These are phyloP conservation scores for Pleurostoma richardsiae DNA, from an alignment of 2,329 filamentous ascomycete species.

Conservation along the genomic window DNA sequence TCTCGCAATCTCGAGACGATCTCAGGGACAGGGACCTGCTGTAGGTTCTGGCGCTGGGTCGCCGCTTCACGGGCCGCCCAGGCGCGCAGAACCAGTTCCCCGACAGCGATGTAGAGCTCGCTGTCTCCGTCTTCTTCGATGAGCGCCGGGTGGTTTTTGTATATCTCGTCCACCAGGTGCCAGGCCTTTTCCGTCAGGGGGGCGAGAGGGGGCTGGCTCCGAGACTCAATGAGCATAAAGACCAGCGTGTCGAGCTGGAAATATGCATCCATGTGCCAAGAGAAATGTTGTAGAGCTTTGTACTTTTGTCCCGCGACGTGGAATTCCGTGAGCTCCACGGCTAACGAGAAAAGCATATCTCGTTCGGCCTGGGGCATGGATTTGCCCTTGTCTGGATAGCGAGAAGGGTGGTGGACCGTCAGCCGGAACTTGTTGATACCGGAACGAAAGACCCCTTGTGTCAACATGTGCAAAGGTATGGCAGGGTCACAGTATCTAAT, in stretches of 20 bases:
- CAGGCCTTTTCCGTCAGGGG: slow-evolving; percentile 11
- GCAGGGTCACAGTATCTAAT: slow-evolving; percentile 22
- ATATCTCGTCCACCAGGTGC: slow-evolving; percentile 11
- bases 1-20: slow-evolving; percentile 7
- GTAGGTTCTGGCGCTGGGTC: slow-evolving; percentile 3
- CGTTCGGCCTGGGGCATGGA: slow-evolving; percentile 13
- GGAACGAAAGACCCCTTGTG: slow-evolving; percentile 8
- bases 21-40: slow-evolving; percentile 1
- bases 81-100: slow-evolving; percentile 12
- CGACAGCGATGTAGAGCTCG: slow-evolving; percentile 11
- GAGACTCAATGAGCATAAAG: slow-evolving; percentile 10
- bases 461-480: slow-evolving; percentile 24
- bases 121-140: slow-evolving; percentile 5
- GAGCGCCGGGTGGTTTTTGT: slow-evolving; percentile 8
- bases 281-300: slow-evolving; percentile 9
- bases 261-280: slow-evolving; percentile 15
- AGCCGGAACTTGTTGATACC: slow-evolving; percentile 15
- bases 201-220: slow-evolving; percentile 9
- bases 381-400: slow-evolving; percentile 11
- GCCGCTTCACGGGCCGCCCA: slow-evolving; percentile 14
- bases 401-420: slow-evolving; percentile 15
- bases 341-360: slow-evolving; percentile 13
- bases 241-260: slow-evolving; percentile 14
- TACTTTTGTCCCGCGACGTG: slow-evolving; percentile 9
- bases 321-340: slow-evolving; percentile 13